phyloP scores from a whole-genome alignment of 1,139 yeast genomes.

The Diutina neorugosa region DNA sequence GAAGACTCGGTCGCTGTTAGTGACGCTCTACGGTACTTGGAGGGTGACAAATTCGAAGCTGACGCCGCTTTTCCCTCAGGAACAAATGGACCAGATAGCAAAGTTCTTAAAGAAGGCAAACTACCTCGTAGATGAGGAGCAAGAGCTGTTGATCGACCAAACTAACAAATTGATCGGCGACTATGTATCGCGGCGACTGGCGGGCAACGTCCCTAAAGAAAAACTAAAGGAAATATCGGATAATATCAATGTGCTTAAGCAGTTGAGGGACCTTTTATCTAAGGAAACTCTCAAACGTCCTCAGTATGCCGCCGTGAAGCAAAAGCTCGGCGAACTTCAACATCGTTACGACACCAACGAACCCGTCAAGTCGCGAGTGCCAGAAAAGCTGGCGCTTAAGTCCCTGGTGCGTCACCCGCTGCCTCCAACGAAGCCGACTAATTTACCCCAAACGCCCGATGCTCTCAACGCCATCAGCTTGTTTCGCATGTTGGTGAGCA shows the following conservation, averaged over 20 bases:
- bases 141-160: conserved; percentile 23
- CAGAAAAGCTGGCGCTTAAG: conserved; percentile 1
- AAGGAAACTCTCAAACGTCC: conserved; percentile 26
- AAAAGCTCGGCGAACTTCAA: not conserved
- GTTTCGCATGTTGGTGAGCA: conserved; percentile 3
- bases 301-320: conserved; percentile 12
- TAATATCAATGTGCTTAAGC: conserved; percentile 30
- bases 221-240: conserved; percentile 23
- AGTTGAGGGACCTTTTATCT: conserved; percentile 26
- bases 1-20: conserved; percentile 57
- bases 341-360: not conserved
- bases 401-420: not conserved
- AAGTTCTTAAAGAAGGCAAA: conserved; percentile 46
- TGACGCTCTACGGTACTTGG: conserved; percentile 82
- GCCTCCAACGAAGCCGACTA: not conserved
- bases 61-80: conserved; percentile 59
- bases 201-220: conserved; percentile 17
- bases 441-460: not conserved
- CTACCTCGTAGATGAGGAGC: conserved; percentile 14
- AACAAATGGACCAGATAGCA: conserved; percentile 63
- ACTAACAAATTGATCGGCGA: conserved; percentile 20
- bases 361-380: not conserved
- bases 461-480: not conserved
- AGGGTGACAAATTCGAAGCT: conserved; percentile 41
- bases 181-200: conserved; percentile 13